These are phyloP conservation scores for Neurospora tetraspora DNA, from an alignment of 495 filamentous ascomycete genomes.

Conservation along the genomic window DNA sequence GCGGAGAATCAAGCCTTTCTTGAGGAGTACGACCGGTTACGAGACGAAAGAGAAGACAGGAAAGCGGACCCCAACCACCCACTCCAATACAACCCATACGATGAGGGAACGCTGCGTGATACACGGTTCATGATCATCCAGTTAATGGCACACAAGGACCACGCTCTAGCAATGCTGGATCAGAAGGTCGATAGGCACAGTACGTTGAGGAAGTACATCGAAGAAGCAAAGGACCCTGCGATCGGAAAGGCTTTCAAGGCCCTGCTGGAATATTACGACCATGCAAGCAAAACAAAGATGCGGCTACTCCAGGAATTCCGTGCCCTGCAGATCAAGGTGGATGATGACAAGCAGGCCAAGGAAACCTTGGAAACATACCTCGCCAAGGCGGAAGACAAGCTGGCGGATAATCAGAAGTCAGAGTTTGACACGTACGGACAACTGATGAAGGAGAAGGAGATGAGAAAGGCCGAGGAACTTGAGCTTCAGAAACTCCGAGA, in stretches of 20 bases:
- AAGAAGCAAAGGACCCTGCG: neutral
- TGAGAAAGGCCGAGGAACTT: neutral
- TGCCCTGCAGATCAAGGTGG: neutral
- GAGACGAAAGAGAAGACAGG: neutral
- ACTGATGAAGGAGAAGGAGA: neutral
- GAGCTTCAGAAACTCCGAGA: neutral
- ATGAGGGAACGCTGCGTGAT: neutral
- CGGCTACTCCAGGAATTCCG: neutral
- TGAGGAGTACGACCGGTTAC: neutral
- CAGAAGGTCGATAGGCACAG: neutral
- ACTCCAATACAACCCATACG: neutral
- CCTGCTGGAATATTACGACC: neutral
- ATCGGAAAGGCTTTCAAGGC: neutral
- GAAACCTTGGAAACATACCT: neutral
- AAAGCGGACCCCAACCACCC: neutral
- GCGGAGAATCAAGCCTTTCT: neutral
- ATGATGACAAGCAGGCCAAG: neutral
- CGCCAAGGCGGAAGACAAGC: neutral
- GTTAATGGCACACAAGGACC: neutral
- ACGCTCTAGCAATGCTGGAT: neutral
- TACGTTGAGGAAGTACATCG: neutral
- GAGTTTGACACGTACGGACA: neutral
- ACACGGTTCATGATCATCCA: neutral
- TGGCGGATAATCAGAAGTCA: neutral
- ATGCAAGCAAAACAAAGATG: neutral